phyloP scores from a whole-genome alignment of 2,329 filamentous ascomycete species.

The Periconia digitata region DNA sequence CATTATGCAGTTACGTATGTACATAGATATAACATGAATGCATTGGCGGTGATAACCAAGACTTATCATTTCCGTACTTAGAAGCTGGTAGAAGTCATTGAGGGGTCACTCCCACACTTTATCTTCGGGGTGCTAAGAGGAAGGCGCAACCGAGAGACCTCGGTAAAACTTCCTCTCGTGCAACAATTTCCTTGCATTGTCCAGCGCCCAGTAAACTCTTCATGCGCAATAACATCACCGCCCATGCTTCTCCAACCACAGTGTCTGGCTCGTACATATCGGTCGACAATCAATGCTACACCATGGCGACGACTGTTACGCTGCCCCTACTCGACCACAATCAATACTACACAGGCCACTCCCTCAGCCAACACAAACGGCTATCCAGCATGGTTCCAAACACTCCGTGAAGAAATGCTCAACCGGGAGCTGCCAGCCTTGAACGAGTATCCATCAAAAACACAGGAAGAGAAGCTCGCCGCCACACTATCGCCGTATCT shows the following conservation, averaged over 20 bases:
- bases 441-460: slow-evolving; percentile 50
- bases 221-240: background rate
- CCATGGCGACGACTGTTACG: slow-evolving; percentile 15
- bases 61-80: background rate
- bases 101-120: too few species aligned
- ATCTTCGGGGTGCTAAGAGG: background rate
- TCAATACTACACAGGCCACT: background rate
- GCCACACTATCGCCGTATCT: slow-evolving; percentile 39
- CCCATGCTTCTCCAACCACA: slow-evolving; percentile 22
- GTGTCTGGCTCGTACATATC: slow-evolving; percentile 15
- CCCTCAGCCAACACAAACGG: background rate
- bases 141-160: background rate
- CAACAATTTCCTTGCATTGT: background rate
- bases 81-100: background rate
- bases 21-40: too few species aligned
- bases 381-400: slow-evolving; percentile 27
- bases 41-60: too few species aligned
- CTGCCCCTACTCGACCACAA: slow-evolving; percentile 18
- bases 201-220: background rate
- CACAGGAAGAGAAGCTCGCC: slow-evolving; percentile 66
- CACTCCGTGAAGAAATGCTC: slow-evolving; percentile 44
- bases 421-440: slow-evolving; percentile 52
- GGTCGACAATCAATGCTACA: slow-evolving; percentile 11
- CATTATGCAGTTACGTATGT: too few species aligned
- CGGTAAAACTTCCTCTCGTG: background rate